phyloP scores from a whole-genome alignment of 805 yeast species.

The Saccharomyces kudriavzevii region DNA sequence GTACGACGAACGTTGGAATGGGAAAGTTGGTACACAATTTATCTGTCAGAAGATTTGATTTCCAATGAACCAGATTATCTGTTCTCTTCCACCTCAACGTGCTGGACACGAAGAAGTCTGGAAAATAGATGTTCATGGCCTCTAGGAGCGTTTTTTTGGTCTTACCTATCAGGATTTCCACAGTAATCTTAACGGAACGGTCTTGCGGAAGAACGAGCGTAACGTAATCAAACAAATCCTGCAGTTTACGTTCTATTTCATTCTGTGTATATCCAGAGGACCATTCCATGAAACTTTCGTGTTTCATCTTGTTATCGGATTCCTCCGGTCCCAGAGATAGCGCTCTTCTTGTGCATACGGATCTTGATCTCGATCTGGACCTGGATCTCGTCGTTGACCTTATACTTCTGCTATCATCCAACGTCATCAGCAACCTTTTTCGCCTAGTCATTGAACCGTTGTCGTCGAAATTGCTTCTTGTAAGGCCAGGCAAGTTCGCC shows the following conservation, averaged over 20 bases:
- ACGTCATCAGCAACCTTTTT: neutral
- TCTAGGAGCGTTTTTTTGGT: slow-evolving; percentile 18
- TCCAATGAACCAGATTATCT: slow-evolving; percentile 16
- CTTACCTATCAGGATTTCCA: slow-evolving; percentile 25
- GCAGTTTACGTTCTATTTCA: slow-evolving; percentile 10
- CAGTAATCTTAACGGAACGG: slow-evolving; percentile 20
- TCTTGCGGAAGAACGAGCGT: slow-evolving; percentile 17
- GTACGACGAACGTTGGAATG: slow-evolving; percentile 23
- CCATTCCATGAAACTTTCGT: slow-evolving; percentile 10
- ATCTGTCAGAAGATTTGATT: slow-evolving; percentile 17
- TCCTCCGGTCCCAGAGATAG: slow-evolving; percentile 8
- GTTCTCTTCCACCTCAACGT: slow-evolving; percentile 23
- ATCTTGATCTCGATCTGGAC: slow-evolving; percentile 1
- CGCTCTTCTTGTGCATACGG: slow-evolving; percentile 5
- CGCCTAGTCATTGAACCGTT: slow-evolving; percentile 6
- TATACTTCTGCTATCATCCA: neutral
- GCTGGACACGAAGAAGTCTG: slow-evolving; percentile 21
- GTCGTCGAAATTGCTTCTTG: neutral
- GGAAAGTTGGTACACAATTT: slow-evolving; percentile 16
- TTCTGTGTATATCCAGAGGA: neutral
- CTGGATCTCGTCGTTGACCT: neutral
- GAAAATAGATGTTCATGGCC: slow-evolving; percentile 27
- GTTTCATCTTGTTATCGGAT: slow-evolving; percentile 5
- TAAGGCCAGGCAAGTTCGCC: slow-evolving; percentile 31
- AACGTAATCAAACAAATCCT: slow-evolving; percentile 21